These are phyloP conservation scores for Leccinum pellstonianum DNA, from an alignment of 768 basidiomycete genomes.

Conservation along the genomic window DNA sequence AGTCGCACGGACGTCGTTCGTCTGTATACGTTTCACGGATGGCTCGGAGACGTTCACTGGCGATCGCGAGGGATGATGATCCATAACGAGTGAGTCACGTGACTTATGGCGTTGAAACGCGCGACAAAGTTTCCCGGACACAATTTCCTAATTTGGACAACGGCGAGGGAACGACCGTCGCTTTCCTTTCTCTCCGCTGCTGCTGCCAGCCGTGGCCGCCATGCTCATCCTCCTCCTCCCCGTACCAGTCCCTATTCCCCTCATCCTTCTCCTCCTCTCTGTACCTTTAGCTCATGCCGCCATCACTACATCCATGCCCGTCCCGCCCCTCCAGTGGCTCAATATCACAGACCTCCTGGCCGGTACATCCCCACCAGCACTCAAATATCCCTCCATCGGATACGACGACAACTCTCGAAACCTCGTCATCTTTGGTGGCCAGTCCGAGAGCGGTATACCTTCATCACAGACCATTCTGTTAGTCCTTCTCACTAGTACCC, in stretches of 20 bases:
- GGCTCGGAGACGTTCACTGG: background rate
- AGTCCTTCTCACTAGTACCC: conserved; percentile 22
- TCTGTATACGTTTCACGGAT: conserved; percentile 37
- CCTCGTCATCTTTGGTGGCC: conserved; percentile 73
- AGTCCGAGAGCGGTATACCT: conserved; percentile 61
- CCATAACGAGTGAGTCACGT: conserved; percentile 7
- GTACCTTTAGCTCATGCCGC: conserved; percentile 21
- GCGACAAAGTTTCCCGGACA: background rate
- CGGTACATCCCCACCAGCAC: conserved; percentile 55
- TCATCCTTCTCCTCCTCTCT: conserved; percentile 6
- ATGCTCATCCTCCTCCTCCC: background rate
- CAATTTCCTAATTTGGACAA: conserved; percentile 12
- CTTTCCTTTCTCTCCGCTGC: conserved; percentile 18
- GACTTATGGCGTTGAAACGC: background rate
- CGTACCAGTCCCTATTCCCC: background rate
- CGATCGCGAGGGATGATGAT: conserved; percentile 4
- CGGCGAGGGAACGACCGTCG: conserved; percentile 8
- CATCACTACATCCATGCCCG: conserved; percentile 50
- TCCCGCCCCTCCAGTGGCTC: conserved; percentile 56
- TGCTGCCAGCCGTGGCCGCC: background rate
- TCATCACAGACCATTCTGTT: conserved; percentile 70
- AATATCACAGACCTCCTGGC: conserved; percentile 58
- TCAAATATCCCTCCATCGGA: conserved; percentile 73
- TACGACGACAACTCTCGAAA: conserved; percentile 47
- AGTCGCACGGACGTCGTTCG: conserved; percentile 31